phyloP scores from a whole-genome alignment of 768 basidiomycete genomes.

The Termitomyces sp. region DNA sequence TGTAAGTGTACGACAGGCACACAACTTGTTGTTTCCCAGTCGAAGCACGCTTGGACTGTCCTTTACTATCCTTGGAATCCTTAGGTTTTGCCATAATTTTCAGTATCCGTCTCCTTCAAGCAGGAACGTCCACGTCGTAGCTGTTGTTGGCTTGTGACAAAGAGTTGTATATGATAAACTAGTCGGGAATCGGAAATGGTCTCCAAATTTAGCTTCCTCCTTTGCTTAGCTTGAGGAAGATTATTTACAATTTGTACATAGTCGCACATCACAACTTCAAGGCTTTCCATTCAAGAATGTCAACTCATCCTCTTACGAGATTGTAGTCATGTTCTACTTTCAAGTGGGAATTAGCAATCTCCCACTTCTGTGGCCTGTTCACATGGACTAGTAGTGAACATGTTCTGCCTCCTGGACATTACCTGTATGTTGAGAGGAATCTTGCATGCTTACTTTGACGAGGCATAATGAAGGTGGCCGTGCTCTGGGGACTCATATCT shows the following conservation, averaged over 20 bases:
- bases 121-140: not conserved
- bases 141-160: not conserved
- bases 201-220: too few relatives aligned
- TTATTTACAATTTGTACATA: too few relatives aligned
- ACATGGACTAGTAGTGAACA: not conserved
- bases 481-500: not conserved
- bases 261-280: not conserved
- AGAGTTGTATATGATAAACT: not conserved
- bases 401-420: not conserved
- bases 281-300: not conserved
- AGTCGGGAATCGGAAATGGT: not conserved
- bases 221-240: too few relatives aligned
- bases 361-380: not conserved
- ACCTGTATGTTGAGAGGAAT: not conserved
- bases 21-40: slow-evolving; percentile 4
- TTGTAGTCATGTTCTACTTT: not conserved
- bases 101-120: not conserved
- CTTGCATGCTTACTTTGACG: not conserved
- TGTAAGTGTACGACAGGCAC: not conserved
- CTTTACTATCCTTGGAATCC: slow-evolving; percentile 9
- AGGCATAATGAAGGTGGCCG: not conserved
- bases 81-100: slow-evolving; percentile 3
- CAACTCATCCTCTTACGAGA: not conserved
- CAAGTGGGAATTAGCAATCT: not conserved
- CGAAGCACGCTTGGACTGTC: slow-evolving; percentile 1